Conservation (phyloP, 306 rosid genomes). For the Rosa persica region DNA sequence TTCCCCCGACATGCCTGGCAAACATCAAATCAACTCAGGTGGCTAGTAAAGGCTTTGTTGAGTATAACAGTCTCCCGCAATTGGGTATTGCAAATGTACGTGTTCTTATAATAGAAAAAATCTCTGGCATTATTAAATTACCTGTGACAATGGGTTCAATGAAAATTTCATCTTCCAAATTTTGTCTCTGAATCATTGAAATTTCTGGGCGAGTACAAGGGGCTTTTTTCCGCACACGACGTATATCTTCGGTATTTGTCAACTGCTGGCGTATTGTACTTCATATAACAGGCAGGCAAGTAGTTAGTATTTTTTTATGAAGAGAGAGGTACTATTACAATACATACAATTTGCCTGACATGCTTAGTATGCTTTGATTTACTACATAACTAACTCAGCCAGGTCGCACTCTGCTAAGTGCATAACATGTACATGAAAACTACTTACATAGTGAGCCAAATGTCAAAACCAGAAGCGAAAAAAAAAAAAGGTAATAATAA, state of each 20-base stretch:
- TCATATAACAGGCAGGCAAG: conserved; percentile 34
- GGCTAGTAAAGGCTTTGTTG: conserved; percentile 8
- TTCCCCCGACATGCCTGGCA: conserved; percentile 65
- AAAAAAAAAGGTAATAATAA: no score
- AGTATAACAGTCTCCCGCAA: background rate
- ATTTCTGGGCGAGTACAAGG: conserved; percentile 87
- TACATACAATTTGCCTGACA: background rate
- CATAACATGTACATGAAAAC: background rate
- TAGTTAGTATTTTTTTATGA: background rate
- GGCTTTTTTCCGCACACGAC: conserved; percentile 89
- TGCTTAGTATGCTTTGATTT: conserved; percentile 7
- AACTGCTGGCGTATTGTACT: conserved; percentile 90
- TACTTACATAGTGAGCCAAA: background rate
- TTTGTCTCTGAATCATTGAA: conserved; percentile 80
- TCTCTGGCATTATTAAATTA: conserved; percentile 32
- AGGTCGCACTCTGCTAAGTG: background rate
- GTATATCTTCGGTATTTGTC: conserved; percentile 89
- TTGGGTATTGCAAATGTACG: background rate
- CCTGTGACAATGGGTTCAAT: conserved; percentile 68
- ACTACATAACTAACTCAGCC: background rate
- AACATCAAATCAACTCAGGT: conserved; percentile 27
- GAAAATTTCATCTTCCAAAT: conserved; percentile 76
- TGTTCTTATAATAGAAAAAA: background rate
- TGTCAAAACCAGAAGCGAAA: background rate
- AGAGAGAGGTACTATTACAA: background rate